These are phyloP conservation scores for Aspergillus texensis DNA, from an alignment of 2,329 filamentous ascomycete genomes.

Conservation along the genomic window DNA sequence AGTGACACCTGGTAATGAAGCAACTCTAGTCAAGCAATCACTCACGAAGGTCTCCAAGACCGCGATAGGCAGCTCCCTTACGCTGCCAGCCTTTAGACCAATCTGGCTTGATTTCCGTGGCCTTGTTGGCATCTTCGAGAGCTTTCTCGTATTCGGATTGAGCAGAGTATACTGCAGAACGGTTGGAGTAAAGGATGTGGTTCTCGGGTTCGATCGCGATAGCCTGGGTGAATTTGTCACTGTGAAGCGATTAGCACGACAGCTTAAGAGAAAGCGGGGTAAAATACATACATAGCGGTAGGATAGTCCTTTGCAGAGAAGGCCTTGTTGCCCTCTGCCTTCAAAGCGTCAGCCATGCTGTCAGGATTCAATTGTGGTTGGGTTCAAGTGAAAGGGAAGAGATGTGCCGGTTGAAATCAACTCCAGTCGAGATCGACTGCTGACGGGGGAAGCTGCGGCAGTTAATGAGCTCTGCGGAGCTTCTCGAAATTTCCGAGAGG, in stretches of 20 bases:
- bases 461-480: conserved; percentile 33
- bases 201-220: conserved; percentile 86
- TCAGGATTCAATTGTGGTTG: conserved; percentile 10
- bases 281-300: conserved; percentile 81
- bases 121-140: conserved; percentile 88
- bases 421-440: conserved; percentile 12
- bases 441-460: conserved; percentile 15
- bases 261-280: conserved; percentile 20
- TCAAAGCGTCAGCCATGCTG: conserved; percentile 76
- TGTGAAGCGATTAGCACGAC: conserved; percentile 41
- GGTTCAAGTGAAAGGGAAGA: not conserved
- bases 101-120: conserved; percentile 91
- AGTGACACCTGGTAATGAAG: not conserved
- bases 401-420: conserved; percentile 9
- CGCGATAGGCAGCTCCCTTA: conserved; percentile 89
- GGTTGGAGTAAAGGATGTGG: conserved; percentile 97
- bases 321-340: conserved; percentile 97
- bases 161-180: conserved; percentile 84
- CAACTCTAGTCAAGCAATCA: conserved; percentile 6
- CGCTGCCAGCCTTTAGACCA: conserved; percentile 97
- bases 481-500: conserved; percentile 50
- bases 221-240: conserved; percentile 91
- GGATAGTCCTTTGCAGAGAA: conserved; percentile 97
- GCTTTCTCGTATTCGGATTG: conserved; percentile 86
- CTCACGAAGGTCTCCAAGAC: conserved; percentile 75